Base-by-base conservation (phyloP, 208 protist species). In the Trypanosoma theileri region DNA sequence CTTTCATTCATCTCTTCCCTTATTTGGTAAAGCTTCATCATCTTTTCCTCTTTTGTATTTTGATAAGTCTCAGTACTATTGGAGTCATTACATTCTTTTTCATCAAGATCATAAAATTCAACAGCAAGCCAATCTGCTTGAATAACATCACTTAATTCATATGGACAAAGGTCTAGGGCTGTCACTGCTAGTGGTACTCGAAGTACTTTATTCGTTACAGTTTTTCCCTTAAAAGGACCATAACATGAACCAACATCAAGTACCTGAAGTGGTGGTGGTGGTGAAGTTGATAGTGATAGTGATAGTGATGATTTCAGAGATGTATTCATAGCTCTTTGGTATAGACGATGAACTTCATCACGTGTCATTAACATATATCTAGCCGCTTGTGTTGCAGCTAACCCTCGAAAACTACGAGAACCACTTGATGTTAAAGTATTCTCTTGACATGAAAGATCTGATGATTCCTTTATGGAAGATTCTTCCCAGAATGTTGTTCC, bases 201-300 rank as follows among this genome's bases (percentile, higher is more conserved):
- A 16, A 83, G 50, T 6, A 73, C 28, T 3, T 64, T 48, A 55
- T 86, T 77, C 3, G 46, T 41, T 17, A 89, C 24, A 7, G 8
- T 44, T 35, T 60, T 69, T 13, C 80, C 80, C 0, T 48, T 54
- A 65, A 96, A 94, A 7, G 91, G 88, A 17, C 85, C 86, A 66
- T 96, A 96, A 79, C 91, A 96, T 16, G 80, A 84, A 8, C 91
- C 91, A 10, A 96, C 80, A 53, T 96, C 91, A 26, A 96, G 63
- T 22, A 86, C 78, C 17, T 57, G 67, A 31, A 96, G 65, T 44
- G 82, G 70, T 13, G 81, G 63, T 8, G 65, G 40, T 12, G n/a
- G n/a, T 57, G 67, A 31, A 96, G 65, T 44, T 13, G 81, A 63
- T 8, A 61, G 40, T 12, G 54, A 3, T 44, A 21, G 3, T 0